phyloP scores from a whole-genome alignment of 1,284 basidiomycete species.

The Boletus hoseneyae region DNA sequence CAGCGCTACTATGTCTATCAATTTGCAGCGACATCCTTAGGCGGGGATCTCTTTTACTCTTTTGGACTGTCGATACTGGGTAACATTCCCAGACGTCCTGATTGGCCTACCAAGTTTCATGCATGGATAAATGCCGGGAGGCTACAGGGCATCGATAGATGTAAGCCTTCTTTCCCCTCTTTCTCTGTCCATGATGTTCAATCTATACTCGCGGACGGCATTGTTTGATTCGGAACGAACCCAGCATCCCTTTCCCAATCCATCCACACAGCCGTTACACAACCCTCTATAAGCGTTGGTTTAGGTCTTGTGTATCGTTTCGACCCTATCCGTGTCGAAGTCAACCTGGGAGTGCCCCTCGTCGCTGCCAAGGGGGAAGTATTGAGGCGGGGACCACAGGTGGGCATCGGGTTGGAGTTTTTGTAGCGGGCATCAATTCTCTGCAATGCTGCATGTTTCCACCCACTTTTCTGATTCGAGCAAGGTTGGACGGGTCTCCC shows the following conservation, averaged over 20 bases:
- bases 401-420: slow-evolving; percentile 91
- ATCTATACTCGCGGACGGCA: no score
- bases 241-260: slow-evolving; percentile 14
- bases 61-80: slow-evolving; percentile 79
- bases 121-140: slow-evolving; percentile 84
- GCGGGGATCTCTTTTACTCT: slow-evolving; percentile 88
- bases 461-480: background rate
- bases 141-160: slow-evolving; percentile 61
- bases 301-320: slow-evolving; percentile 90
- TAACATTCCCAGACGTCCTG: slow-evolving; percentile 71
- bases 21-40: slow-evolving; percentile 68
- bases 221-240: background rate
- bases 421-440: slow-evolving; percentile 36
- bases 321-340: slow-evolving; percentile 81
- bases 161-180: slow-evolving; percentile 29
- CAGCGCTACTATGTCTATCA: background rate
- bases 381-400: slow-evolving; percentile 77
- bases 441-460: slow-evolving; percentile 10
- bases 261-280: slow-evolving; percentile 20
- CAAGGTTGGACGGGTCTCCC: background rate
- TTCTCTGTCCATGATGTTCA: background rate
- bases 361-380: slow-evolving; percentile 77
- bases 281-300: slow-evolving; percentile 77
- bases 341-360: slow-evolving; percentile 91
- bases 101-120: slow-evolving; percentile 91